Evolutionary conservation across 2,329 filamentous ascomycete genomes (phyloP).

Genomic region (Diaporthe batatas): DNA sequence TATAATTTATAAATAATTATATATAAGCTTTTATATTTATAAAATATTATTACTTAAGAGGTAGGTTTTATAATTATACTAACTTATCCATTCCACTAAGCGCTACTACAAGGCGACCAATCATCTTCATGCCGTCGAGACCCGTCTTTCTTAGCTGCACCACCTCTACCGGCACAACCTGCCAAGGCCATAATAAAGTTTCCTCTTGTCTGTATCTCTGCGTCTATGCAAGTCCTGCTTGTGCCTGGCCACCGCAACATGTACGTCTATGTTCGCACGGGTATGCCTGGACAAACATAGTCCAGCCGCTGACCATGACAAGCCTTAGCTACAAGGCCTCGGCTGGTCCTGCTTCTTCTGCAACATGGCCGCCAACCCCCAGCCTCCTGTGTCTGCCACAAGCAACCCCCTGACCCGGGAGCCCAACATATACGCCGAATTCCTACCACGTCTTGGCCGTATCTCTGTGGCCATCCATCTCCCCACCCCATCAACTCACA

Average conservation of each 20-base stretch:
- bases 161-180: background rate
- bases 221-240: background rate
- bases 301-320: background rate
- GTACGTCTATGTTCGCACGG: background rate
- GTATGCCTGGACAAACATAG: background rate
- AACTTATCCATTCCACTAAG: background rate
- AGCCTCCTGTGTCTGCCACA: background rate
- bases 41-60: background rate
- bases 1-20: too few relatives aligned
- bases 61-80: background rate
- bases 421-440: slow-evolving; percentile 70
- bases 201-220: background rate
- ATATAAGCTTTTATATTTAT: too few relatives aligned
- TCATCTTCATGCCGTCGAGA: background rate
- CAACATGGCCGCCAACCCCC: slow-evolving; percentile 11
- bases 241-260: background rate
- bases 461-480: slow-evolving; percentile 70
- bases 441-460: slow-evolving; percentile 74
- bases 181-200: background rate
- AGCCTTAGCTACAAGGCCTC: slow-evolving; percentile 3
- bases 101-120: background rate
- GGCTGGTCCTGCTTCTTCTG: background rate
- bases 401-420: background rate
- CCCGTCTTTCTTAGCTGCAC: too few relatives aligned
- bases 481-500: slow-evolving; percentile 56